Base-by-base conservation (phyloP, 1,139 yeast species). In the Yamadazyma kanchanaburiensis region DNA sequence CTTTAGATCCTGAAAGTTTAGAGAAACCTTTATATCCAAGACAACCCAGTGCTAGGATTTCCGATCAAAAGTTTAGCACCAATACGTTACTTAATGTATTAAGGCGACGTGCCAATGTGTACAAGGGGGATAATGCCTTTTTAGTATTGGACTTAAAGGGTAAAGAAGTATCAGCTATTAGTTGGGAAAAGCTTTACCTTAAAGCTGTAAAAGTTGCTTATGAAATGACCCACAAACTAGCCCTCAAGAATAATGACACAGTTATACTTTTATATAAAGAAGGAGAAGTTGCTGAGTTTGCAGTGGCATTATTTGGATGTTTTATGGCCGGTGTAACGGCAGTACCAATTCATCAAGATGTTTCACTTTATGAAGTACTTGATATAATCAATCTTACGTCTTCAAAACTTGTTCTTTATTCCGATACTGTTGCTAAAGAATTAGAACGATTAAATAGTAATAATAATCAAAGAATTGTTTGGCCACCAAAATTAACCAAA, bases 271-370 rank as follows among this genome's bases (percentile, higher is more conserved):
- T 94, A 43, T 94, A 88, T 50, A 87, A 86, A 43, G 88, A 83
- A 39, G 74, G 74, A 19, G 98, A 94, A 53, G 79, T 87, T 1
- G 70, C 84, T 12, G 97, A 91, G 43, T 89, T 89, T 51, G 76
- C 85, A 0, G 76, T 85, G 2, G 95, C 97, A 0, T 56, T 94
- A 12, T 73, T 87, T 51, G 98, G 96, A 3, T 89, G 97, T 51
- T 87, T 91, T 46, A 64, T 91, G 40, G 95, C 96, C 0, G 96
- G 95, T 1, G 85, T 87, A 22, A 89, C 94, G 1, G 97, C 97
- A 0, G 94, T 94, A 8, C 98, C 98, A 0, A 77, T 88, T 25
- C 84, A 85, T 31, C 82, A 88, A 30, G 83, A 83, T 31, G 77
- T 82, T 25, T 70, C 77, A 15, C 48, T 80, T 24, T 64, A 64